These are phyloP conservation scores for Fusarium fracticaudum DNA, from an alignment of 2,329 filamentous ascomycete genomes.

Conservation along the genomic window DNA sequence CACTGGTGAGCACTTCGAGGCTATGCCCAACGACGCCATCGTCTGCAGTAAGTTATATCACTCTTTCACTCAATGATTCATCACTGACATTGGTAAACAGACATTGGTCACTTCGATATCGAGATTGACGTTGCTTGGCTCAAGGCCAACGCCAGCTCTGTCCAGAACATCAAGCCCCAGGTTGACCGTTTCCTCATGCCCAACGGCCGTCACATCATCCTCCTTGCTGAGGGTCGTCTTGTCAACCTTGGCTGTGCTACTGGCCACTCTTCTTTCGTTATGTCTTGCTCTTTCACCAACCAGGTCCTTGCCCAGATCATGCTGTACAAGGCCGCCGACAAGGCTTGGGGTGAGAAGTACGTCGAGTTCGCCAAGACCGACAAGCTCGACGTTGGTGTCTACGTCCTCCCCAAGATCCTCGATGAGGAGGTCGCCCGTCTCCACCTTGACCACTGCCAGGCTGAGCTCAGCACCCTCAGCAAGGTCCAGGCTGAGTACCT, in stretches of 20 bases:
- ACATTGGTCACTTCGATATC: slow-evolving; percentile 99
- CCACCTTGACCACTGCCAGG: slow-evolving; percentile 93
- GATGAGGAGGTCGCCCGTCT: slow-evolving; percentile 98
- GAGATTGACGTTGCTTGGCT: slow-evolving; percentile 99
- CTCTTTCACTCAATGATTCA: slow-evolving; percentile 2
- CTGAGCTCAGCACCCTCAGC: slow-evolving; percentile 88
- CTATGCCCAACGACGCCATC: slow-evolving; percentile 97
- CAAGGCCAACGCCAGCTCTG: slow-evolving; percentile 93
- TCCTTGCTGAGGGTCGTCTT: slow-evolving; percentile 96
- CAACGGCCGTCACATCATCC: slow-evolving; percentile 95
- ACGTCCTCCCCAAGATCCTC: slow-evolving; percentile 95
- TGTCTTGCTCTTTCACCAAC: slow-evolving; percentile 99
- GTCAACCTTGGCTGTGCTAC: slow-evolving; percentile 99
- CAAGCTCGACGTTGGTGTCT: slow-evolving; percentile 92
- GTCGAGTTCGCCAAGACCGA: slow-evolving; percentile 92
- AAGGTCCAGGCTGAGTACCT: slow-evolving; percentile 94
- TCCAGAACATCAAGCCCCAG: slow-evolving; percentile 99
- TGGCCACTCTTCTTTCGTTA: slow-evolving; percentile 98
- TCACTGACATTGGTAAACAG: slow-evolving; percentile 44
- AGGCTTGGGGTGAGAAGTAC: slow-evolving; percentile 91
- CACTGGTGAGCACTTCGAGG: slow-evolving; percentile 89
- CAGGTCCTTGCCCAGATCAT: slow-evolving; percentile 99
- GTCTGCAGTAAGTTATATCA: slow-evolving; percentile 79
- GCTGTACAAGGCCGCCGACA: slow-evolving; percentile 92
- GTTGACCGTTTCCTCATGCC: slow-evolving; percentile 97